phyloP scores from a whole-genome alignment of 2,329 filamentous ascomycete species.

The Cladosporium sp. region DNA sequence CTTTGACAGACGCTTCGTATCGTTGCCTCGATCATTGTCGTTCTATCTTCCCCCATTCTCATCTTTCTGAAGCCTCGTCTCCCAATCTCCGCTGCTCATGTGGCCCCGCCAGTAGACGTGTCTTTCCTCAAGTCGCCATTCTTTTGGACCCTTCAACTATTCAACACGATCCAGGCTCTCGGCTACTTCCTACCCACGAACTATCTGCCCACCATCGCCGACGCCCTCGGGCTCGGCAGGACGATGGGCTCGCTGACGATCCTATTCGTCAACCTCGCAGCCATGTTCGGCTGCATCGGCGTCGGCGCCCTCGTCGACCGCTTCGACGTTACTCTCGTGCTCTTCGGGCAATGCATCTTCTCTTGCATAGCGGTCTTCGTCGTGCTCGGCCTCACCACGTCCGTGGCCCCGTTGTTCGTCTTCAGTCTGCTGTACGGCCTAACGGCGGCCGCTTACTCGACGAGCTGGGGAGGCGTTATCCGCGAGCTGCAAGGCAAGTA shows the following conservation, averaged over 20 bases:
- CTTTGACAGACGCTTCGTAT: constrained; percentile 36
- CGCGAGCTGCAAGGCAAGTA: constrained; percentile 17
- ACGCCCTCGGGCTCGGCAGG: constrained; percentile 30
- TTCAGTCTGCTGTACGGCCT: constrained; percentile 40
- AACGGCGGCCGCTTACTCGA: constrained; percentile 36
- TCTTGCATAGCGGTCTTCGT: constrained; percentile 35
- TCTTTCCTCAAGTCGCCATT: constrained; percentile 30
- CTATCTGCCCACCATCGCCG: constrained; percentile 40
- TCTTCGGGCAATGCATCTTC: constrained; percentile 33
- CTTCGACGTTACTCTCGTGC: constrained; percentile 34
- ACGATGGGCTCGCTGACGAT: constrained; percentile 34
- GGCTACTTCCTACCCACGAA: constrained; percentile 41
- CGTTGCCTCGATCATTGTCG: constrained; percentile 34
- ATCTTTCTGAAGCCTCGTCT: constrained; percentile 16
- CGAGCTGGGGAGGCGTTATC: constrained; percentile 29
- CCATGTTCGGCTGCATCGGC: constrained; percentile 32
- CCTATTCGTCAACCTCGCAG: constrained; percentile 35
- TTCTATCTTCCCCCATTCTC: constrained; percentile 14
- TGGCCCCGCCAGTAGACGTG: constrained; percentile 27
- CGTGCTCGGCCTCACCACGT: constrained; percentile 43
- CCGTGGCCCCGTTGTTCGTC: constrained; percentile 34
- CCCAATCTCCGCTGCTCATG: constrained; percentile 15
- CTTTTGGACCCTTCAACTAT: constrained; percentile 40
- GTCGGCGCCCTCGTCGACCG: constrained; percentile 36
- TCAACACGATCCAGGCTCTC: constrained; percentile 36